phyloP scores from a whole-genome alignment of 2,329 filamentous ascomycete genomes.

The Venturia asperata region DNA sequence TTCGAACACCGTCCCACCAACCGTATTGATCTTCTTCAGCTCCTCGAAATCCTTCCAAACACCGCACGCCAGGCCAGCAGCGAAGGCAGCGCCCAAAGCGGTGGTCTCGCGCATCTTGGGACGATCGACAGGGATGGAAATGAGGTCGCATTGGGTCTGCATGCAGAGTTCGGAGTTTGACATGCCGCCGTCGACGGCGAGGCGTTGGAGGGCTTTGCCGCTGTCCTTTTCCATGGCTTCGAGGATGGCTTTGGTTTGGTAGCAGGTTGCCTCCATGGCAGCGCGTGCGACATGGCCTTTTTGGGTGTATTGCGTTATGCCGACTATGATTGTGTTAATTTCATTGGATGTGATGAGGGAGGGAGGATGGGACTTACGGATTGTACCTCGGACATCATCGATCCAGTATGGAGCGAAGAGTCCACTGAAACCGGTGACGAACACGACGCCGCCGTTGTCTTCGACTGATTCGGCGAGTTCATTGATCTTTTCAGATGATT shows the following conservation, averaged over 20 bases:
- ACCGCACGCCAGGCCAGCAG: conserved; percentile 74
- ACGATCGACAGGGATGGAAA: conserved; percentile 73
- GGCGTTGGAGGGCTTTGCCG: conserved; percentile 62
- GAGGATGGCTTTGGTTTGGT: conserved; percentile 85
- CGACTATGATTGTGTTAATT: conserved; percentile 44
- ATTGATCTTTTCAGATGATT: conserved; percentile 55
- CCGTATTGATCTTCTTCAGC: conserved; percentile 63
- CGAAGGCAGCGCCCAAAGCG: conserved; percentile 79
- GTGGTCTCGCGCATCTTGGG: conserved; percentile 89
- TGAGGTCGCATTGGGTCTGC: conserved; percentile 85
- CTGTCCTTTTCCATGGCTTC: conserved; percentile 88
- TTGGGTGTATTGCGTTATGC: conserved; percentile 78
- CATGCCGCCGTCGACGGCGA: conserved; percentile 85
- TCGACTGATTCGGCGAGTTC: conserved; percentile 57
- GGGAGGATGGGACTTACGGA: conserved; percentile 31
- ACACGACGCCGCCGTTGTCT: conserved; percentile 74
- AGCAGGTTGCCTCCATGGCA: conserved; percentile 85
- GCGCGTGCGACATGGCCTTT: conserved; percentile 85
- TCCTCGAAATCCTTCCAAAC: conserved; percentile 73
- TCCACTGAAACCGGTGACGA: conserved; percentile 87
- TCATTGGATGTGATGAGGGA: not conserved
- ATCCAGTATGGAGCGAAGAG: conserved; percentile 94
- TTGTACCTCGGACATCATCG: conserved; percentile 81
- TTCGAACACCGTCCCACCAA: conserved; percentile 63
- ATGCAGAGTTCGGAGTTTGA: conserved; percentile 84